A percentile compares a stretch with the other conserved stretches of the same genome.
Evolutionary conservation across 352 stramenopile genomes (phyloP).

Genomic region (Pythium vanterpoolii): DNA sequence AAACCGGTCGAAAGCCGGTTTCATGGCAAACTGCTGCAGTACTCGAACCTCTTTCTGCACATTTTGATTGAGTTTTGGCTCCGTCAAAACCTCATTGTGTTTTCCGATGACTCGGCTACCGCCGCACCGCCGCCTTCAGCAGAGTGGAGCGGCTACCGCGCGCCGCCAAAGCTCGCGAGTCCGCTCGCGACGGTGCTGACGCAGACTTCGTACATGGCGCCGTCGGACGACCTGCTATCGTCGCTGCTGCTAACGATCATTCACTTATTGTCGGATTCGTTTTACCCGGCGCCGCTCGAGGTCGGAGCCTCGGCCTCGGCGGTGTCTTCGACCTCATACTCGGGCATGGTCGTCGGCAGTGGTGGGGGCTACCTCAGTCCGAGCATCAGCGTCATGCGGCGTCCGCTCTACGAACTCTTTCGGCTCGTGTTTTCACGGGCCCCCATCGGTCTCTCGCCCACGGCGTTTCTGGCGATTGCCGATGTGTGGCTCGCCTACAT

Average conservation of each 20-base stretch:
- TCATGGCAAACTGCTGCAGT: conserved; percentile 70
- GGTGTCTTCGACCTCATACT: conserved; percentile 15
- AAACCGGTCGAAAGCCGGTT: conserved; percentile 69
- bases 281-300: conserved; percentile 60
- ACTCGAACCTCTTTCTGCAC: conserved; percentile 81
- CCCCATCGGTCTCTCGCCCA: conserved; percentile 71
- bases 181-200: conserved; percentile 77
- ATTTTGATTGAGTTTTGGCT: conserved; percentile 88
- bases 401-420: conserved; percentile 82
- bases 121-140: conserved; percentile 8
- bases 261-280: conserved; percentile 76
- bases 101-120: conserved; percentile 51
- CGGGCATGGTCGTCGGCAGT: conserved; percentile 31
- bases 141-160: conserved; percentile 23
- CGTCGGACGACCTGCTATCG: conserved; percentile 78
- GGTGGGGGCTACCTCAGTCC: conserved; percentile 66
- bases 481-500: conserved; percentile 88
- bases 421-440: conserved; percentile 79
- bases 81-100: conserved; percentile 85
- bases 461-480: conserved; percentile 75
- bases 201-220: conserved; percentile 81
- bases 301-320: conserved; percentile 9
- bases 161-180: conserved; percentile 39
- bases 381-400: conserved; percentile 65
- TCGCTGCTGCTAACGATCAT: conserved; percentile 81